A percentile compares a stretch with the other conserved stretches of the same genome.
Conservation (phyloP, 257 asterid genomes). For the Datura wrightii region DNA sequence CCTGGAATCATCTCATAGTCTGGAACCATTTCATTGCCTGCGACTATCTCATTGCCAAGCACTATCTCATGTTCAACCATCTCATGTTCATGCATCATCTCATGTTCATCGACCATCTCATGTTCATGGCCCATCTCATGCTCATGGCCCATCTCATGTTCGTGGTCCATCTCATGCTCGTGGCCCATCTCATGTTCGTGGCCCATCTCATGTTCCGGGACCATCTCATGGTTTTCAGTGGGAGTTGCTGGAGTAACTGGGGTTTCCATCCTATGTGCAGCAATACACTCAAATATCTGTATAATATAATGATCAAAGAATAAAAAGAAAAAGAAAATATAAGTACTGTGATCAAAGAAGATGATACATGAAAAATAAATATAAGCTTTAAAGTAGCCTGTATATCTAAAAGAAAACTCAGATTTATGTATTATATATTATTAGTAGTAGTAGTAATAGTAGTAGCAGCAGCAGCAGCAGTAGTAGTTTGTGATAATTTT, state of each 20-base stretch:
- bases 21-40: constrained; percentile 8
- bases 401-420: background rate
- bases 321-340: constrained; percentile 22
- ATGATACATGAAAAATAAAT: background rate
- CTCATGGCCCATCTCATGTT: background rate
- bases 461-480: too few relatives aligned
- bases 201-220: background rate
- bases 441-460: background rate
- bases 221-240: constrained; percentile 29
- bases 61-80: background rate
- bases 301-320: background rate
- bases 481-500: background rate
- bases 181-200: background rate
- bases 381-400: background rate
- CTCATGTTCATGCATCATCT: background rate
- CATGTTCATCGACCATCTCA: constrained; percentile 7
- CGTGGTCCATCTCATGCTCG: background rate
- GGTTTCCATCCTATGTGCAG: constrained; percentile 27
- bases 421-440: background rate
- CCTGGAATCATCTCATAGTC: constrained; percentile 8
- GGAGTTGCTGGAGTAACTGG: constrained; percentile 30
- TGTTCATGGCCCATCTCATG: background rate
- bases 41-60: constrained; percentile 21
- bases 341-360: background rate
- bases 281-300: constrained; percentile 27